Evolutionary conservation across 768 basidiomycete genomes (phyloP).

Genomic region (Solioccasus polychromus): DNA sequence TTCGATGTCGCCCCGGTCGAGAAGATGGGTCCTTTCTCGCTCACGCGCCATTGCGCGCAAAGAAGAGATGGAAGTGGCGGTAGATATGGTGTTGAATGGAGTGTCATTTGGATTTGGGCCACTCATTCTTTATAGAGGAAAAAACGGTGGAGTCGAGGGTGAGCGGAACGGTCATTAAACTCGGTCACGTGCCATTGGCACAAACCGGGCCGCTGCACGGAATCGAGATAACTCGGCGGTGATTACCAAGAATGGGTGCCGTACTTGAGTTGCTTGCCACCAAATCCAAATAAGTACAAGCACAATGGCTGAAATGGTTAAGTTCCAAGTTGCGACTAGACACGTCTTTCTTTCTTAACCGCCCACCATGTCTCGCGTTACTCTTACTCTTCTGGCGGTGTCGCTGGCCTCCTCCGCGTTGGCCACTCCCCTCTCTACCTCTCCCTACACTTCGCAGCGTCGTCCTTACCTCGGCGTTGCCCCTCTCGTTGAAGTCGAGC

Average conservation of each 20-base stretch:
- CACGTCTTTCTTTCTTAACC: slow-evolving; percentile 15
- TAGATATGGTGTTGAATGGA: slow-evolving; percentile 22
- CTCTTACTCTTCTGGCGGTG: slow-evolving; percentile 36
- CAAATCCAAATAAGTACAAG: slow-evolving; percentile 28
- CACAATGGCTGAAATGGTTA: slow-evolving; percentile 15
- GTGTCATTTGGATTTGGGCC: slow-evolving; percentile 2
- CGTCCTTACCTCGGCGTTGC: slow-evolving; percentile 53
- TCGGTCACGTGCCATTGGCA: slow-evolving; percentile 13
- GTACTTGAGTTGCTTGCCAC: slow-evolving; percentile 17
- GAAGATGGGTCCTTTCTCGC: slow-evolving; percentile 24
- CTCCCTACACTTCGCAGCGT: slow-evolving; percentile 30
- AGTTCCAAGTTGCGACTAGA: slow-evolving; percentile 16
- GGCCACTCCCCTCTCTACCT: slow-evolving; percentile 47
- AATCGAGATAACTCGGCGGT: neutral
- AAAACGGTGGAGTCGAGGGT: no score
- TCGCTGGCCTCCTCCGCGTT: slow-evolving; percentile 34
- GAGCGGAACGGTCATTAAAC: slow-evolving; percentile 2
- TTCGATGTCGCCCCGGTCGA: slow-evolving; percentile 26
- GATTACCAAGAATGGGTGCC: slow-evolving; percentile 4
- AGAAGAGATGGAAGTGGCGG: slow-evolving; percentile 27
- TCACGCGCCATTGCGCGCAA: slow-evolving; percentile 22
- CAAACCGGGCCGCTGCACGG: no score
- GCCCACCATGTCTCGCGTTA: slow-evolving; percentile 34
- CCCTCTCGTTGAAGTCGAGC: slow-evolving; percentile 55
- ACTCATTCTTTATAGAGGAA: no score